Conservation (phyloP, 768 basidiomycete species). For the Erythrobasidium yunnanense region DNA sequence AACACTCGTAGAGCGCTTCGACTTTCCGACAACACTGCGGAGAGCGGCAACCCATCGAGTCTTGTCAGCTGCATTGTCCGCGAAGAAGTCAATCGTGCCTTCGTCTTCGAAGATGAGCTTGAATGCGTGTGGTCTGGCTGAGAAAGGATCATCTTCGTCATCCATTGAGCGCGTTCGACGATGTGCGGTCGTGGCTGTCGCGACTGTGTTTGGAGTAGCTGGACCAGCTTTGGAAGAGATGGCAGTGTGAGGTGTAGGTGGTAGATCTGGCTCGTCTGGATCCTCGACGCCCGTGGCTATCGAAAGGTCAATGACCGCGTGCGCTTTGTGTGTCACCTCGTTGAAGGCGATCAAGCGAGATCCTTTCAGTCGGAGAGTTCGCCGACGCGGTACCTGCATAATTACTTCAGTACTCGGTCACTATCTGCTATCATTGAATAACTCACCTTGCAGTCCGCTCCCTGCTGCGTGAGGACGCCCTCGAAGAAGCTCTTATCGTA, state of each 20-base stretch:
- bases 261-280: conserved; percentile 18
- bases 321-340: conserved; percentile 15
- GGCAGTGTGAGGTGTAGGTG: conserved; percentile 2
- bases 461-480: conserved; percentile 17
- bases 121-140: conserved; percentile 23
- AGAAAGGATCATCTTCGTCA: conserved; percentile 25
- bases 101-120: conserved; percentile 17
- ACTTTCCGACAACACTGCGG: not conserved
- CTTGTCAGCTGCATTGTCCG: conserved; percentile 18
- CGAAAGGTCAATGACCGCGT: conserved; percentile 4
- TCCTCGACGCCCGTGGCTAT: conserved; percentile 13
- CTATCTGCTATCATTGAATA: not conserved
- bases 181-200: not conserved
- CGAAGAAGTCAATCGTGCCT: conserved; percentile 8
- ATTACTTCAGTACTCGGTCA: not conserved
- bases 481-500: conserved; percentile 12
- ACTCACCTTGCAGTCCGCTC: conserved; percentile 22
- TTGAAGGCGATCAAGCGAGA: conserved; percentile 18
- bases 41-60: conserved; percentile 8
- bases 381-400: conserved; percentile 14
- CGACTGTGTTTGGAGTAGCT: not conserved
- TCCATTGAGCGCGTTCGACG: conserved; percentile 12
- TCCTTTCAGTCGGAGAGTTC: conserved; percentile 6
- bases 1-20: not conserved
- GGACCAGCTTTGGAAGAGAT: not conserved